Percentiles rank a stretch among this genome's conserved stretches.
Conservation (phyloP, 1,139 yeast species). For the Sporopachydermia cereana region DNA sequence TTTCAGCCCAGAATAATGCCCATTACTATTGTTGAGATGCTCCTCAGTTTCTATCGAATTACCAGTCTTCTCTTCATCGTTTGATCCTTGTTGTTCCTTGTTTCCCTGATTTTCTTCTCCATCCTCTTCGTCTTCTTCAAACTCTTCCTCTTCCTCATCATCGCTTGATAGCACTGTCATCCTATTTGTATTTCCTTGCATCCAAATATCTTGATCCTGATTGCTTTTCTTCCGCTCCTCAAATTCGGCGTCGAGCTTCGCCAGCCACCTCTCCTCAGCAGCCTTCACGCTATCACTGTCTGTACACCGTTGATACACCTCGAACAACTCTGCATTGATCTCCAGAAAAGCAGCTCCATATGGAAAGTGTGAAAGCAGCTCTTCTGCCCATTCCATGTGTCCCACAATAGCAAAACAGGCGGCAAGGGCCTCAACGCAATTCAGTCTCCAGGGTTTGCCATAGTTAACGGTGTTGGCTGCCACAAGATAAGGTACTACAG, state of each 20-base stretch:
- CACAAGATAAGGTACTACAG: constrained; percentile 67
- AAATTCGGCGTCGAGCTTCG: constrained; percentile 53
- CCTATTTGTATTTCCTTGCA: constrained; percentile 66
- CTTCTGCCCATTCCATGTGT: constrained; percentile 77
- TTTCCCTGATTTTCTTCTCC: constrained; percentile 14
- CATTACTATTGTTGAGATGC: too few relatives aligned
- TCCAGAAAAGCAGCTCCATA: constrained; percentile 88
- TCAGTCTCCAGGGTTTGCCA: constrained; percentile 91
- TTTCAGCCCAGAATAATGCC: too few relatives aligned
- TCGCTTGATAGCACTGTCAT: constrained; percentile 12
- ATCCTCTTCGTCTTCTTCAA: constrained; percentile 17
- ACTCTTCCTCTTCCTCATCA: constrained; percentile 19
- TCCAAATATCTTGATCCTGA: constrained; percentile 55
- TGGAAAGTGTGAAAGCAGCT: constrained; percentile 64
- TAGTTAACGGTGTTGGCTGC: constrained; percentile 97
- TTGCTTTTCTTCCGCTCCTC: constrained; percentile 46
- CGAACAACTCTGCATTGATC: constrained; percentile 68
- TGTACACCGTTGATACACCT: constrained; percentile 65
- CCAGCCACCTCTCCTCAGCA: constrained; percentile 74
- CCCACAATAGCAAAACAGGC: constrained; percentile 97
- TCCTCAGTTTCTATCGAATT: too few relatives aligned
- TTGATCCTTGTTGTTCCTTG: constrained; percentile 11
- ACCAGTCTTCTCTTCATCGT: not conserved
- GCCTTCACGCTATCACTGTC: constrained; percentile 62
- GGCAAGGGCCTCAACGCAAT: constrained; percentile 95